phyloP scores from a whole-genome alignment of 73 alveolate species.

The Blepharisma japonicum region DNA sequence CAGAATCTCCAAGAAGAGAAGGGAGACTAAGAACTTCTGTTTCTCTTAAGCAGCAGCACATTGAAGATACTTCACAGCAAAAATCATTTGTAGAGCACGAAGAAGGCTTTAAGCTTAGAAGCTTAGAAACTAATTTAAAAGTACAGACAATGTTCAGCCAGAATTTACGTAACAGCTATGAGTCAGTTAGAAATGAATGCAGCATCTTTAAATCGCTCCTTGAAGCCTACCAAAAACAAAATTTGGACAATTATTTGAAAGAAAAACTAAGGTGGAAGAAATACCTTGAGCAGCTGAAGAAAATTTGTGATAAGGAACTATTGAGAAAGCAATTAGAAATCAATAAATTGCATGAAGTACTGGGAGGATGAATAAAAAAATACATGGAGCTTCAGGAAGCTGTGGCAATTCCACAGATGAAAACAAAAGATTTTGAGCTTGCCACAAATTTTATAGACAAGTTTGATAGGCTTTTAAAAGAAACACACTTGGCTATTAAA shows the following conservation, averaged over 20 bases:
- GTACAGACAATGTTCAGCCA: background rate
- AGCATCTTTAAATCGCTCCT: conserved; percentile 28
- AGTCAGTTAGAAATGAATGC: background rate
- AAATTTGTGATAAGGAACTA: conserved; percentile 36
- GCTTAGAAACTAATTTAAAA: background rate
- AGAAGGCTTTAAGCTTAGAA: background rate
- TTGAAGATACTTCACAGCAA: too few species aligned
- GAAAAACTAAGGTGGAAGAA: conserved; percentile 39
- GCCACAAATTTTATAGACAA: too few species aligned
- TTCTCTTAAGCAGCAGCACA: too few species aligned
- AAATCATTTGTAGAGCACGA: background rate
- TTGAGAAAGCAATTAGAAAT: conserved; percentile 39
- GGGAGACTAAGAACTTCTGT: too few species aligned
- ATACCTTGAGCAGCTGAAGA: conserved; percentile 36
- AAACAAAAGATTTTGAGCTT: too few species aligned
- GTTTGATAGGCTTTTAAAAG: background rate
- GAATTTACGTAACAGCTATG: background rate
- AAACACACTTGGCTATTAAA: background rate
- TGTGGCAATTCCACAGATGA: background rate
- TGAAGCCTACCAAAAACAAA: conserved; percentile 37
- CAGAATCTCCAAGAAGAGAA: too few species aligned
- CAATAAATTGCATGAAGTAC: conserved; percentile 31
- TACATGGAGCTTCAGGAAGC: conserved; percentile 28
- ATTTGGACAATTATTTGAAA: conserved; percentile 16
- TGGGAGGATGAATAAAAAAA: conserved; percentile 42